Evolutionary conservation across 768 basidiomycete species (phyloP).

Genomic region (Auricularia auricula-judae): DNA sequence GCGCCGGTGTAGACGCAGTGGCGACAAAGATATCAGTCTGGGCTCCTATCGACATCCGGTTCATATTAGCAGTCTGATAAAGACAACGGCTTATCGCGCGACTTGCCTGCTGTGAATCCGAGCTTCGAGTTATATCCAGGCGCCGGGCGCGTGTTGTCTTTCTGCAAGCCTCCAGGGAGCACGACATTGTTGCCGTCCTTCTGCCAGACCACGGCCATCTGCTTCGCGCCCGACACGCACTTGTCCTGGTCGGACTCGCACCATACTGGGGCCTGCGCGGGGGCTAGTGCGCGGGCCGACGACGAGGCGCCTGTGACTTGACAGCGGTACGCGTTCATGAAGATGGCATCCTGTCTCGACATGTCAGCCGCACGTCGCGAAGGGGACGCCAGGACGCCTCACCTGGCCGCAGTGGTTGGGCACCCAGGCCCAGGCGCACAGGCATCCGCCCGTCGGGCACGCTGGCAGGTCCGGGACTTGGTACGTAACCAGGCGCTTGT

Average conservation of each 20-base stretch:
- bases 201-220: constrained; percentile 5
- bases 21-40: neutral
- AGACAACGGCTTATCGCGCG: neutral
- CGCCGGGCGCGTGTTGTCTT: constrained; percentile 2
- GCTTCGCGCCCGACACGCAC: constrained; percentile 6
- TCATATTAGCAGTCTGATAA: no score
- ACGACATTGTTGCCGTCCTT: constrained; percentile 6
- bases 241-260: constrained; percentile 3
- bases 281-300: neutral
- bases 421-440: constrained; percentile 2
- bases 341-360: constrained; percentile 7
- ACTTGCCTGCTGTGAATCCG: neutral
- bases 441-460: constrained; percentile 7
- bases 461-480: constrained; percentile 3
- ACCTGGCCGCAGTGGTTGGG: constrained; percentile 1
- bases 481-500: constrained; percentile 6
- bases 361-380: neutral
- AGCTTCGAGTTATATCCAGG: constrained; percentile 8
- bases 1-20: no score
- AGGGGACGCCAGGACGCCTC: neutral
- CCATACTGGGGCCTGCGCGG: constrained; percentile 5
- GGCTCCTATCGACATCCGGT: no score
- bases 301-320: neutral
- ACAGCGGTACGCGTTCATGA: constrained; percentile 6
- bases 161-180: neutral